phyloP scores from a whole-genome alignment of 2,329 filamentous ascomycete genomes.

The Aspergillus sp. region DNA sequence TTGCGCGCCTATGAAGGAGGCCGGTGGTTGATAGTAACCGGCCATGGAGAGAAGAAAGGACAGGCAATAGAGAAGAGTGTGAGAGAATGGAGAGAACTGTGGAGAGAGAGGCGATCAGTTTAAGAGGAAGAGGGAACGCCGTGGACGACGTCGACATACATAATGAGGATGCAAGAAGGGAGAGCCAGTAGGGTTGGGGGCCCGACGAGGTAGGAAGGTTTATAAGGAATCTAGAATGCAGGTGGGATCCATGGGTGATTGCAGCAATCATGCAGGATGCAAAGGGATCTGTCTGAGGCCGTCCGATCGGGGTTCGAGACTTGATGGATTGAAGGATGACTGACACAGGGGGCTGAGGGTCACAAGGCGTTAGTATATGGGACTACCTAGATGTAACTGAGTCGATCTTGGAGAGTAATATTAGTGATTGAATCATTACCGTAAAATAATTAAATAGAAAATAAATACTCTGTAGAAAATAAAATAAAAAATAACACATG shows the following conservation, averaged over 20 bases:
- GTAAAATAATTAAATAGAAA: neutral
- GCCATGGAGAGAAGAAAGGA: slow-evolving; percentile 24
- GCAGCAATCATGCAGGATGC: slow-evolving; percentile 17
- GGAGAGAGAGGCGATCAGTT: neutral
- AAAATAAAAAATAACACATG: slow-evolving; percentile 13
- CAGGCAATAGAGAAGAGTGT: no score
- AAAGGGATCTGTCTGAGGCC: slow-evolving; percentile 16
- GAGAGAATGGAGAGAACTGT: neutral
- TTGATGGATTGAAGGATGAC: slow-evolving; percentile 19
- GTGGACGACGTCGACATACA: slow-evolving; percentile 10
- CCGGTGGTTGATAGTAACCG: slow-evolving; percentile 27
- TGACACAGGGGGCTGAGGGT: slow-evolving; percentile 22
- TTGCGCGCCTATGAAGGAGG: slow-evolving; percentile 26
- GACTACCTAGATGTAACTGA: no score
- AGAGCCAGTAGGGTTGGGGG: neutral
- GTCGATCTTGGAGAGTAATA: slow-evolving; percentile 4
- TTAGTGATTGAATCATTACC: slow-evolving; percentile 9
- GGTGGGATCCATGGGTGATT: slow-evolving; percentile 20
- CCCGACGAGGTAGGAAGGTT: slow-evolving; percentile 9
- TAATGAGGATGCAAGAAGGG: slow-evolving; percentile 9
- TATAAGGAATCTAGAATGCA: slow-evolving; percentile 19
- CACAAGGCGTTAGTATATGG: slow-evolving; percentile 18
- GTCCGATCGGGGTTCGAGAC: slow-evolving; percentile 16
- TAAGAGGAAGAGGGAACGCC: slow-evolving; percentile 1
- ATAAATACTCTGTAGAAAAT: slow-evolving; percentile 2